These are phyloP conservation scores for Trypanosoma theileri DNA, from an alignment of 208 protist genomes.

Conservation along the genomic window DNA sequence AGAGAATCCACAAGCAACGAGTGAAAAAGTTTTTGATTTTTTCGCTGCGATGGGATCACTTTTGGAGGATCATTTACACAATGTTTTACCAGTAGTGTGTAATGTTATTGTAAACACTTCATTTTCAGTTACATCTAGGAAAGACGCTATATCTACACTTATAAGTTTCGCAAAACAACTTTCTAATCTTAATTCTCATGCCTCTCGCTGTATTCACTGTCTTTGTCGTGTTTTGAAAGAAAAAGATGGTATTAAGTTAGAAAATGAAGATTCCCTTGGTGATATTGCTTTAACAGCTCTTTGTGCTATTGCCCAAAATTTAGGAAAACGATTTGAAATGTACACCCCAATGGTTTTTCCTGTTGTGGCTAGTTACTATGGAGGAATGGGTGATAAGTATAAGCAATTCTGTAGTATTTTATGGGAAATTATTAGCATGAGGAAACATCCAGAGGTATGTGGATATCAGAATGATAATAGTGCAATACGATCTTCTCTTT, in stretches of 20 bases:
- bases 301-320: constrained; percentile 63
- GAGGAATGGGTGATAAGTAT: constrained; percentile 28
- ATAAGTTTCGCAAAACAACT: constrained; percentile 70
- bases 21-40: constrained; percentile 75
- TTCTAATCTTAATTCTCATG: constrained; percentile 63
- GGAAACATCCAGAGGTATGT: neutral
- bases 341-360: constrained; percentile 74
- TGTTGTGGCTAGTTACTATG: constrained; percentile 61
- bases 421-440: constrained; percentile 10
- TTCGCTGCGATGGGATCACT: constrained; percentile 71
- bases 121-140: constrained; percentile 52
- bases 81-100: constrained; percentile 77
- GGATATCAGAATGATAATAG: neutral
- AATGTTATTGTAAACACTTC: constrained; percentile 66
- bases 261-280: constrained; percentile 40
- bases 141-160: constrained; percentile 61
- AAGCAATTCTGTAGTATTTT: constrained; percentile 27
- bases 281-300: constrained; percentile 61
- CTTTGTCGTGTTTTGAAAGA: constrained; percentile 80
- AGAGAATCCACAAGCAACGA: constrained; percentile 46
- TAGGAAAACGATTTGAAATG: constrained; percentile 83
- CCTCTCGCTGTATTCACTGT: constrained; percentile 79
- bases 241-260: constrained; percentile 26
- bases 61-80: constrained; percentile 78
- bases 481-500: neutral